phyloP scores from a whole-genome alignment of 257 asterid species.

The Cinchona pubescens region DNA sequence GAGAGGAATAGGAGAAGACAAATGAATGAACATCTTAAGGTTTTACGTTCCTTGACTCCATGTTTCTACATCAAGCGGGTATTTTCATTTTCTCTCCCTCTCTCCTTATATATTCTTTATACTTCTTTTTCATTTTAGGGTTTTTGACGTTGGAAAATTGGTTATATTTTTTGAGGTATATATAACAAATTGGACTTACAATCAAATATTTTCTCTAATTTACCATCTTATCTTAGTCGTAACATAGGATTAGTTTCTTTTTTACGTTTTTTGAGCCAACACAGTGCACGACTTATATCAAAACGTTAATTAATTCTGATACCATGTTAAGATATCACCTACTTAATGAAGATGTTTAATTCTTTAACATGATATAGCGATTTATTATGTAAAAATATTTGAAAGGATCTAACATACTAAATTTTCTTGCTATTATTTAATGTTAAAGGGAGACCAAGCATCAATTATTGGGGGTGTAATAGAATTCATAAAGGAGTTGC shows the following conservation, averaged over 20 bases:
- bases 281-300: no score
- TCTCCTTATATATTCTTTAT: background rate
- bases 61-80: conserved; percentile 94
- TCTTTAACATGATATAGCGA: background rate
- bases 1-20: conserved; percentile 91
- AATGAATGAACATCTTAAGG: conserved; percentile 94
- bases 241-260: background rate
- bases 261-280: no score
- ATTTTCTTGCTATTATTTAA: background rate
- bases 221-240: background rate
- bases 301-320: background rate
- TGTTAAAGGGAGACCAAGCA: conserved; percentile 86
- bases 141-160: background rate
- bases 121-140: background rate
- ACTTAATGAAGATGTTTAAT: no score
- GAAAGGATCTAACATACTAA: background rate
- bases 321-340: background rate
- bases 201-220: background rate
- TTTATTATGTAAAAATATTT: background rate
- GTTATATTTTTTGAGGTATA: background rate
- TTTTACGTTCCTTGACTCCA: conserved; percentile 87
- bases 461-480: conserved; percentile 87
- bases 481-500: conserved; percentile 94
- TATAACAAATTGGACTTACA: background rate
- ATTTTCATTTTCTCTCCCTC: background rate